Evolutionary conservation across 495 filamentous ascomycete species (phyloP), one percentile per base, ranked within the genome.

Genomic region (Aspergillus coremiiformis): DNA sequence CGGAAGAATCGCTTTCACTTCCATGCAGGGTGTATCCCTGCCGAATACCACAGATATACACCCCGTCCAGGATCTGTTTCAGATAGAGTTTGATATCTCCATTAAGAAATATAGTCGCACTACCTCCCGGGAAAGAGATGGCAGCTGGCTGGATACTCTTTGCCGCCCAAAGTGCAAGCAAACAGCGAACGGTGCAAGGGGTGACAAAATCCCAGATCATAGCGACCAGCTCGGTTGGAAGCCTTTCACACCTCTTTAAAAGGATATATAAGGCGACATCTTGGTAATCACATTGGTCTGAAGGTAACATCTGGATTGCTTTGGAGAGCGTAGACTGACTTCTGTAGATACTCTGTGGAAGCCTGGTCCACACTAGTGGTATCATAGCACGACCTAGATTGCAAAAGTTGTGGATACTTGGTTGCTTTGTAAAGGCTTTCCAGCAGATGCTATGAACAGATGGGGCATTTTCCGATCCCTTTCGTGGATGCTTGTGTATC

Each of bases 1-100:
- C 11, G 14, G 4, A 33, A n/a, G 6, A 22, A 2, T 15, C 30
- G 27, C 48, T 43, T 32, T 32, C 17, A 8, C 43, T 24, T 4
- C 48, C 35, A 24, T 21, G 32, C 9, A 51, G 11, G 12, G 35
- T 32, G 37, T 23, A 9, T 11, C 19, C 48, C 6, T 51, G 37
- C 20, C 48, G 37, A 43, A 51, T 51, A 14, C 48, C 48, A 14
- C 48, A 51, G 15, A 51, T 29, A 44, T 51, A 51, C 1, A 14
- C 43, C 4, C 23, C 48, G 3, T 44, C n/a, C 1, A 51, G 5
- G 6, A 43, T 1, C 29, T 14, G 9, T 30, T 37, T 33, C 15
- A 20, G 20, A 22, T 51, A 51, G 2, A 51, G 15, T 7, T 29
- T 5, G 3, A 43, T 12, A 2, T 33, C 26, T 21, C 24, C 48